A percentile compares a stretch with the other conserved stretches of the same genome.
phyloP scores from a whole-genome alignment of 257 asterid species.

The Lycium ferocissimum region DNA sequence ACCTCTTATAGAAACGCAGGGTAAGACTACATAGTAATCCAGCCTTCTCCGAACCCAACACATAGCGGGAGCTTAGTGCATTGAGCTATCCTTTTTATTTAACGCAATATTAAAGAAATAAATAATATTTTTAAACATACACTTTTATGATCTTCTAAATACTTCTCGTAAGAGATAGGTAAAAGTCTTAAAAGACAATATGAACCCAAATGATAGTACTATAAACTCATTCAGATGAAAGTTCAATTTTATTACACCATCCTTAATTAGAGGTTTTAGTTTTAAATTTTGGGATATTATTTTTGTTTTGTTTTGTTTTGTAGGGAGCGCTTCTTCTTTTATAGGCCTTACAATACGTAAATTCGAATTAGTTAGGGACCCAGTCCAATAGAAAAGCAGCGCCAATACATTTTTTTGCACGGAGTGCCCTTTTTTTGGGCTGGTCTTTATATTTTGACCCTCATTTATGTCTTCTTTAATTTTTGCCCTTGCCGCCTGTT shows the following conservation, averaged over 20 bases:
- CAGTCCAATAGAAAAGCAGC: no score
- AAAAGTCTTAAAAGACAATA: neutral
- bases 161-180: neutral
- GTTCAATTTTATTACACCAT: neutral
- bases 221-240: neutral
- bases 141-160: neutral
- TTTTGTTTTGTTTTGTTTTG: neutral
- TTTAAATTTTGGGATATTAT: neutral
- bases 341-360: fast-evolving
- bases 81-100: no score
- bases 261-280: neutral
- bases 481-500: no score
- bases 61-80: no score
- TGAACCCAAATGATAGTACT: neutral
- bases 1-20: no score
- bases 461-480: no score
- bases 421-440: no score
- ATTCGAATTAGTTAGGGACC: fast-evolving
- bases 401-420: no score
- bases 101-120: neutral
- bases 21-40: no score
- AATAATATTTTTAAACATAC: neutral
- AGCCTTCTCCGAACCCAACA: no score
- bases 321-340: neutral
- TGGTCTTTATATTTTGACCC: no score